Percentiles rank a stretch among this genome's conserved stretches.
These are phyloP conservation scores for Apiospora pterosperma DNA, from an alignment of 2,329 filamentous ascomycete species.

Conservation along the genomic window DNA sequence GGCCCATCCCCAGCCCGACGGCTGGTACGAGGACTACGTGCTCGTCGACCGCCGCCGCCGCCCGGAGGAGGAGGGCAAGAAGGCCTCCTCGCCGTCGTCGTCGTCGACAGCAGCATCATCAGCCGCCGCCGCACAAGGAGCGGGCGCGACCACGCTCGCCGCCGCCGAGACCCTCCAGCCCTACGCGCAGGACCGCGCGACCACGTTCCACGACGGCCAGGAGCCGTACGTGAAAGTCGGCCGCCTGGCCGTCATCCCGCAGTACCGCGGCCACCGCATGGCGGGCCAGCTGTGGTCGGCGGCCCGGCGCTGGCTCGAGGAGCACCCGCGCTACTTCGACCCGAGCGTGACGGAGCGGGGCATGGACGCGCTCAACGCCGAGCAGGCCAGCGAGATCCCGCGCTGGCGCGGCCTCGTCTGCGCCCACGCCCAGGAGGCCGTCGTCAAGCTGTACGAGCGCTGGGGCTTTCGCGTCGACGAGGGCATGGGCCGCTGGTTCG, in stretches of 20 bases:
- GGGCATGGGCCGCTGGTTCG: slow-evolving; percentile 71
- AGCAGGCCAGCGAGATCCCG: slow-evolving; percentile 38
- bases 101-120: slow-evolving; percentile 8
- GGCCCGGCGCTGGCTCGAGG: slow-evolving; percentile 64
- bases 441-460: slow-evolving; percentile 62
- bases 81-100: slow-evolving; percentile 15
- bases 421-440: slow-evolving; percentile 72
- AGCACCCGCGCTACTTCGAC: slow-evolving; percentile 56
- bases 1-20: slow-evolving; percentile 55
- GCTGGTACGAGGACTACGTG: slow-evolving; percentile 43
- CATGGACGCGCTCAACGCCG: slow-evolving; percentile 40
- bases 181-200: slow-evolving; percentile 38
- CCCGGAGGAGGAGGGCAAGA: slow-evolving; percentile 40
- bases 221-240: slow-evolving; percentile 84
- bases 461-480: slow-evolving; percentile 75
- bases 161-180: slow-evolving; percentile 9
- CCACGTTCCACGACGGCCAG: slow-evolving; percentile 52
- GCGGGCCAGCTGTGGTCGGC: slow-evolving; percentile 63
- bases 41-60: slow-evolving; percentile 24
- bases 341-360: slow-evolving; percentile 42
- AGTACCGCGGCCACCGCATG: slow-evolving; percentile 64
- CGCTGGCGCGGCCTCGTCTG: slow-evolving; percentile 74
- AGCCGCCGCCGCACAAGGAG: slow-evolving; percentile 13
- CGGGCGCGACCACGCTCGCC: slow-evolving; percentile 18
- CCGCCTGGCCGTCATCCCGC: slow-evolving; percentile 65